Evolutionary conservation across 257 asterid genomes (phyloP), one percentile per base, ranked within the genome.

Genomic region (Ajuga chamaepitys): DNA sequence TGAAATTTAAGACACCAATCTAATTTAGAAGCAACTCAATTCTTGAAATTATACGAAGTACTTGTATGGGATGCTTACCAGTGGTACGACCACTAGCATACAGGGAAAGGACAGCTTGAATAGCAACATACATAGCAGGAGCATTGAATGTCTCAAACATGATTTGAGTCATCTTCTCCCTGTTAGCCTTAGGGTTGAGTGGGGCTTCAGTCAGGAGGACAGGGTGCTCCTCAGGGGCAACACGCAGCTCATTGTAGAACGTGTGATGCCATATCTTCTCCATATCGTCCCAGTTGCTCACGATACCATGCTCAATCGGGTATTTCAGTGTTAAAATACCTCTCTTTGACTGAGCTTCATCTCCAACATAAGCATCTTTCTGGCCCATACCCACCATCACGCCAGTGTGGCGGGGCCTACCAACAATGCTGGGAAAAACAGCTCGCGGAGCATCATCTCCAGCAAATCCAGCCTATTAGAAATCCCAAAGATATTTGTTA

Each of bases 341-440:
- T 48, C 97, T 71, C 76, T 89, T 89, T 0, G 97, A 89, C 64
- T 89, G 97, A 54, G 97, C 97, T 72, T 89, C 95, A 25, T 89
- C 97, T 26, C 97, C 97, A 63, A 89, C 95, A 17, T 89, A 89
- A 47, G 97, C 95, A 73, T 89, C 97, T 37, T 89, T 89, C 58
- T 89, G 97, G 64, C 97, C 97, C 97, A 89, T 89, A 7, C 95
- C 95, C 16, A 89, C 97, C 97, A 87, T 89, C 84, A 89, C 97
- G 61, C 95, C 97, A 9, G 97, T 89, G 83, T 89, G 97, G 26
- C 95, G 91, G 26, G 95, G 97, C 7, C 97, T 88, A 9, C 97
- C 97, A 61, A 89, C 87, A 70, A 89, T 89, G 79, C 97, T 89
- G 1, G 97, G 97, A 66, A 89, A 89, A 25, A 89, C 97, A 42